Evolutionary conservation across 202 grass and related monocot genomes (phyloP).

Genomic region (Hordeum pubiflorum): DNA sequence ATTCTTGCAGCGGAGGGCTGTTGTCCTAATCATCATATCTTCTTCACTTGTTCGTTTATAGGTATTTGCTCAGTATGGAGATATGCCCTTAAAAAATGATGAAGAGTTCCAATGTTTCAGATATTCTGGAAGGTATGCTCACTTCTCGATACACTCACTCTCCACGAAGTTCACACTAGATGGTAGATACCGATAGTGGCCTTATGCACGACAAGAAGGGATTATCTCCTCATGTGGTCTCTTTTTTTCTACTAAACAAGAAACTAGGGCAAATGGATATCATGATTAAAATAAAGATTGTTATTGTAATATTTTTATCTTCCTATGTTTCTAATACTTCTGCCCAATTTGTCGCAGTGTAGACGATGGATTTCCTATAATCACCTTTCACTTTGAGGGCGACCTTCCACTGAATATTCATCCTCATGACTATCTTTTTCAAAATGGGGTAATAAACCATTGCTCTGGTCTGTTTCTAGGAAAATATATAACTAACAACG

Average conservation of each 20-base stretch:
- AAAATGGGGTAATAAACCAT: constrained; percentile 60
- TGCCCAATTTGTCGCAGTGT: constrained; percentile 43
- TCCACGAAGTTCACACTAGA: not conserved
- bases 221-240: not conserved
- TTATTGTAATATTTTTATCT: not conserved
- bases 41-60: constrained; percentile 23
- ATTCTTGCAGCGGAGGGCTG: not conserved
- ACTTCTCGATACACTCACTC: not conserved
- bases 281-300: not conserved
- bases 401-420: constrained; percentile 59
- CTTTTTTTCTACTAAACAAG: not conserved
- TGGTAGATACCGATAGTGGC: not conserved
- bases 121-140: constrained; percentile 67
- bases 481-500: not conserved
- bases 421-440: constrained; percentile 92
- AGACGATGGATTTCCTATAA: constrained; percentile 70
- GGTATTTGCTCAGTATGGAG: constrained; percentile 56
- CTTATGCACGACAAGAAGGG: not conserved
- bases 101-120: constrained; percentile 69
- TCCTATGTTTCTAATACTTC: constrained; percentile 24
- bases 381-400: constrained; percentile 77
- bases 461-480: not conserved
- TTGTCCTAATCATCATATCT: not conserved
- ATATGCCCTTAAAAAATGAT: constrained; percentile 31
- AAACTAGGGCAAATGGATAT: not conserved